Base-by-base conservation (phyloP, 228 moss, liverwort and hornwort species). In the Sphagnum fallax region DNA sequence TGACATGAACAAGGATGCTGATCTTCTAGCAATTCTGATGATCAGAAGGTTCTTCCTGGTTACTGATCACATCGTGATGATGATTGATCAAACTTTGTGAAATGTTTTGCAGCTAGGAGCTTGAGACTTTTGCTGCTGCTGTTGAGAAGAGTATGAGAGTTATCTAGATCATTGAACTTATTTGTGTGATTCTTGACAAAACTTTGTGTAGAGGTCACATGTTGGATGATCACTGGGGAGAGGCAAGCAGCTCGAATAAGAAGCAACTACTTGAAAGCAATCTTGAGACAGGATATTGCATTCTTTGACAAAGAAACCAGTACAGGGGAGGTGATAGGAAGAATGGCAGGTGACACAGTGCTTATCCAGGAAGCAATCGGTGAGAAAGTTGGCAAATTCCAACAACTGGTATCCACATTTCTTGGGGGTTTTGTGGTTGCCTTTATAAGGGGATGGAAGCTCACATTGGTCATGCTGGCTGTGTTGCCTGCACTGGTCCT, bases 301-400 rank as follows among this genome's bases (percentile, higher is more conserved):
- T 95, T 90, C 74, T 95, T 95, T 61, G 95, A 95, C 70, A 76
- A 81, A 49, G 86, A 89, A 51, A 92, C 92, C 6, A 83, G 87
- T 16, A 95, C 92, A 5, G 95, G 95, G 69, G 90, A 92, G 75
- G 92, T 92, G 77, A 69, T 92, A 48, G 76, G 89, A 63, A 89
- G 95, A 62, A 95, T 95, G 92, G 87, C 95, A 14, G 95, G 92
- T 53, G 92, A 95, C 65, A 92, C 92, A n/a, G 62, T 88, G 55
- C 87, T 95, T 65, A 88, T 91, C 52, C 95, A 92, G 68, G 84
- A 90, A 16, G 92, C 92, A 16, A 71, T 92, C 18, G 95, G 92
- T 69, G 92, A 92, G 73, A 95, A 92, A 92, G 95, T 87, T 51
- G 90, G 88, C 65, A 88, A 82, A 67, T 77, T 84, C 55, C 8